Conservation (phyloP, 108 stramenopile genomes). For the Skeletonema grethae region DNA sequence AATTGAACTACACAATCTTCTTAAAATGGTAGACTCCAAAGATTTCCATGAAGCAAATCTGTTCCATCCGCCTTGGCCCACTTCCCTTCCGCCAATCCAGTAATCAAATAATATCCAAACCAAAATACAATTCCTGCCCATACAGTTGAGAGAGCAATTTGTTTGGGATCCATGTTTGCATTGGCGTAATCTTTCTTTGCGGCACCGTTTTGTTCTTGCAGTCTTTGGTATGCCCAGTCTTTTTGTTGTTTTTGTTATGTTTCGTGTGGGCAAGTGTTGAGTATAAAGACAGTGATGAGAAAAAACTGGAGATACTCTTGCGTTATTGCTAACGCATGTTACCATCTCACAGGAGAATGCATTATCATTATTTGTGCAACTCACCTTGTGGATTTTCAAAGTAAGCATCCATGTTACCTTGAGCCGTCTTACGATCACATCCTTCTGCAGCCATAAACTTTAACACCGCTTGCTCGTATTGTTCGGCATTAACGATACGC, state of each 20-base stretch:
- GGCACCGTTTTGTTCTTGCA: conserved; percentile 29
- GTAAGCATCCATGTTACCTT: conserved; percentile 80
- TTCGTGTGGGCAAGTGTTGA: too few relatives aligned
- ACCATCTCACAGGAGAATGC: too few relatives aligned
- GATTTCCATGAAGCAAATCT: conserved; percentile 39
- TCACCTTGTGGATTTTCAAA: conserved; percentile 53
- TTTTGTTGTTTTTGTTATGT: too few relatives aligned
- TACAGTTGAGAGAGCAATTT: conserved; percentile 28
- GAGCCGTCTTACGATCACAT: conserved; percentile 52
- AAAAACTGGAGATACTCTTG: too few relatives aligned
- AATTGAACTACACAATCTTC: neutral
- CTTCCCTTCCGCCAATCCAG: conserved; percentile 41
- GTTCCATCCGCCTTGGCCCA: conserved; percentile 28
- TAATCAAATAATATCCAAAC: conserved; percentile 42
- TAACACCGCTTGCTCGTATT: conserved; percentile 72
- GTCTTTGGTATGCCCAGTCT: conserved; percentile 41
- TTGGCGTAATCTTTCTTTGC: conserved; percentile 42
- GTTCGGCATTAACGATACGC: conserved; percentile 52
- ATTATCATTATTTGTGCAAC: neutral
- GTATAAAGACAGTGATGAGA: too few relatives aligned
- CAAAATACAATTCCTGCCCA: conserved; percentile 38
- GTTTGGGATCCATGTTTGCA: conserved; percentile 40
- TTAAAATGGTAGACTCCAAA: conserved; percentile 43
- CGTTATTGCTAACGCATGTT: too few relatives aligned
- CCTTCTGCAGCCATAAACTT: conserved; percentile 70